Evolutionary conservation across 768 basidiomycete species (phyloP).

Genomic region (Amanita thiersii): DNA sequence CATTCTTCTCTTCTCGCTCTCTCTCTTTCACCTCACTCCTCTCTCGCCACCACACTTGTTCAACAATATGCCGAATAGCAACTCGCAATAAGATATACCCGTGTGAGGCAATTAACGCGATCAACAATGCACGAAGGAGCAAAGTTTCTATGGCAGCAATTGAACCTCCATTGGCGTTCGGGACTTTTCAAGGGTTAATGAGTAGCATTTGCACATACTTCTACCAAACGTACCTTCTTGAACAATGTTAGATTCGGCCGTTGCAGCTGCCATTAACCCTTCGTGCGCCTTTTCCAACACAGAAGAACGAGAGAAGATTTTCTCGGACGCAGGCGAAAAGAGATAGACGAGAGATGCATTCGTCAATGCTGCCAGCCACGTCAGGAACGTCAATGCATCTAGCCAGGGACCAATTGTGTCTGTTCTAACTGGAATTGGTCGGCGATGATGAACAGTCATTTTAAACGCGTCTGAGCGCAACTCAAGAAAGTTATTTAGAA

Average conservation of each 20-base stretch:
- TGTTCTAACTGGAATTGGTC: constrained; percentile 80
- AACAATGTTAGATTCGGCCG: background rate
- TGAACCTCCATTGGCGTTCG: constrained; percentile 17
- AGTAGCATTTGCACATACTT: background rate
- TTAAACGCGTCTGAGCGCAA: constrained; percentile 93
- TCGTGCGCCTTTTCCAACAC: constrained; percentile 12
- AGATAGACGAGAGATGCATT: constrained; percentile 90
- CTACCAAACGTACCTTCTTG: background rate
- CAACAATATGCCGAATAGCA: constrained; percentile 59
- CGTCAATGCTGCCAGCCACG: constrained; percentile 84
- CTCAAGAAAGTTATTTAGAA: constrained; percentile 91
- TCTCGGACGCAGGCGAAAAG: constrained; percentile 46
- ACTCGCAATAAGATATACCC: constrained; percentile 66
- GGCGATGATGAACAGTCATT: constrained; percentile 75
- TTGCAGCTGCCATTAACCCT: background rate
- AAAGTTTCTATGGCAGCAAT: constrained; percentile 27
- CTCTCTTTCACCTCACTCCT: constrained; percentile 56
- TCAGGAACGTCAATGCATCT: constrained; percentile 76
- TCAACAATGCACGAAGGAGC: constrained; percentile 54
- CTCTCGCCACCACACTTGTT: constrained; percentile 71
- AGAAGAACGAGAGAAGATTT: constrained; percentile 13
- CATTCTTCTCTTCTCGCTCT: constrained; percentile 43
- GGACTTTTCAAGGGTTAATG: constrained; percentile 6
- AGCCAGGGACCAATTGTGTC: constrained; percentile 96
- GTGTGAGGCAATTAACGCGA: constrained; percentile 83